Base-by-base conservation (phyloP, 2,329 filamentous ascomycete genomes). In the Simplicillium sp. region DNA sequence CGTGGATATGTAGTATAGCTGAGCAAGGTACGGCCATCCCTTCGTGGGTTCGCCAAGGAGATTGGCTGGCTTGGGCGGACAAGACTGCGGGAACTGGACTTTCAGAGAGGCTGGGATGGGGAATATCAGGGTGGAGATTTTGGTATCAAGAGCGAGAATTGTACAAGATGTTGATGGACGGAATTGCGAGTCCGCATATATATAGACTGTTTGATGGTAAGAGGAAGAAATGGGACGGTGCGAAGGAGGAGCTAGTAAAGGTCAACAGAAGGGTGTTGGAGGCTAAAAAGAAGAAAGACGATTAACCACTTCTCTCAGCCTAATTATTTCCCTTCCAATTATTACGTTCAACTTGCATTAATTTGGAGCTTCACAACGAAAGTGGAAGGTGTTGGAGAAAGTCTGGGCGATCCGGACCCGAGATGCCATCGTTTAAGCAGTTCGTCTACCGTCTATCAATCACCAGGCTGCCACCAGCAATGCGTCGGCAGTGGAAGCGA, bases 191-290 rank as follows among this genome's bases (percentile, higher is more conserved):
- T n/a, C 61, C 65, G 11, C 62, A 64, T 34, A 50, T 61, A 3
- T 65, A 60, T 49, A 56, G 65, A 2, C 47, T 64, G 2, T 70
- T 71, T 49, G 56, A 64, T 40, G 61, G 61, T 2, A 60, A 58
- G 47, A 49, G 66, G 38, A 61, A 53, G 50, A 53, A 50, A 18
- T 70, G 66, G 65, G 47, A 53, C 11, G 62, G 60, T 1, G 65
- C 66, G 3, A 53, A 54, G 32, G 54, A 54, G 1, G 57, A 56
- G 37, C 60, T 66, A 47, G 45, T 58, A 38, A 52, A 47, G 40
- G 47, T 55, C 7, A 61, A 63, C 12, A 15, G 31, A 25, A 25
- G 20, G 9, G 5, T 25, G 20, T 5, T 9, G 20, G 20, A 25
- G 20, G 20, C 20, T 9, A 5, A 25, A 25, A 25, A 25, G 20